Conservation (phyloP, 225 moss, liverwort and hornwort genomes). For the Pleurozium schreberi region DNA sequence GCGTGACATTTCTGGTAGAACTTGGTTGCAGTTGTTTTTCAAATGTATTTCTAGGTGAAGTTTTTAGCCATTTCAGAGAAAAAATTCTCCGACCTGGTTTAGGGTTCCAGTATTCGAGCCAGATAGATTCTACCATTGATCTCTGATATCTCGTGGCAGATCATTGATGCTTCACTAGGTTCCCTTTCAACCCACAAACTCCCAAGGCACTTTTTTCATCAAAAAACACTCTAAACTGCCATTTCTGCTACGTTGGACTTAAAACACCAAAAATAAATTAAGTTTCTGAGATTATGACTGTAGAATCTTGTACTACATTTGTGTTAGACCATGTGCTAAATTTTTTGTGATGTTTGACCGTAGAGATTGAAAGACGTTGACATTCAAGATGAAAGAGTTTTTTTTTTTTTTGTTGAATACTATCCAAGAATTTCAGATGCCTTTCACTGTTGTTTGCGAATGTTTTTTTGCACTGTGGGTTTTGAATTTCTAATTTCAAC, state of each 20-base stretch:
- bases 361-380: not conserved
- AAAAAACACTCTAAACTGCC: not conserved
- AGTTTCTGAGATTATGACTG: not conserved
- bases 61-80: not conserved
- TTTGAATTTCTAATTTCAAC: not conserved
- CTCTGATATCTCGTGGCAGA: not conserved
- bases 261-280: too few relatives aligned
- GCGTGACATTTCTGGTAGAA: not conserved
- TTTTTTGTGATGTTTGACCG: not conserved
- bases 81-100: not conserved
- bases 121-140: too few relatives aligned
- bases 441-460: accelerated
- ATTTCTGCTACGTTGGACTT: not conserved
- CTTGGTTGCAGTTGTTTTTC: too few relatives aligned
- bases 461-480: not conserved
- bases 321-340: not conserved
- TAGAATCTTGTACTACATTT: not conserved
- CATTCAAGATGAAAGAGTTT: not conserved
- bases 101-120: too few relatives aligned
- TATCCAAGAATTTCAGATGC: accelerated
- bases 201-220: not conserved
- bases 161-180: not conserved
- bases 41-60: not conserved
- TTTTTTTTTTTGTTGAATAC: too few relatives aligned
- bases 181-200: not conserved